A percentile compares a stretch with the other conserved stretches of the same genome.
phyloP scores from a whole-genome alignment of 768 basidiomycete genomes.

The Tulasnella sp. region DNA sequence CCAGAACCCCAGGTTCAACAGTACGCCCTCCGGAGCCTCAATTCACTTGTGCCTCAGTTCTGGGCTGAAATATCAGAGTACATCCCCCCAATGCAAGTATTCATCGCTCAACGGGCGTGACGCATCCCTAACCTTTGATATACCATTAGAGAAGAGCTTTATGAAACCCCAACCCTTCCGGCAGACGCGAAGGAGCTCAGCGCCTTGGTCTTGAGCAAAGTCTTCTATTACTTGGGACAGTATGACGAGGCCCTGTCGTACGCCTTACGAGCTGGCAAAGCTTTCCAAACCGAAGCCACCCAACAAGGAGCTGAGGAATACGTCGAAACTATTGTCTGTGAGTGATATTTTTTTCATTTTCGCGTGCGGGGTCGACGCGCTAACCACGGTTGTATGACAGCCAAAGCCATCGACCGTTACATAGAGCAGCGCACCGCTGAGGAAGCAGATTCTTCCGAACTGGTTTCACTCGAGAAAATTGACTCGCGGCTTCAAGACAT shows the following conservation, averaged over 20 bases:
- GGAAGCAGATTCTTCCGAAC: constrained; percentile 42
- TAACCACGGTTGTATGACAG: constrained; percentile 43
- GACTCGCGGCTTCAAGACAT: constrained; percentile 77
- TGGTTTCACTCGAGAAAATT: constrained; percentile 50
- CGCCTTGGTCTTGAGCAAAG: constrained; percentile 92
- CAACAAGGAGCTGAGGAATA: constrained; percentile 72
- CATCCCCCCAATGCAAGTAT: constrained; percentile 77
- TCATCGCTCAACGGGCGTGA: neutral
- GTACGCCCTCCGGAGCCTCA: constrained; percentile 83
- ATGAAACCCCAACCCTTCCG: constrained; percentile 76
- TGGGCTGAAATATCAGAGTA: constrained; percentile 99
- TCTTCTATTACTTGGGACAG: constrained; percentile 94
- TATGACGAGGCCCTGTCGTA: constrained; percentile 95
- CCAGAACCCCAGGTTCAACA: constrained; percentile 80
- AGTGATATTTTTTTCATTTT: constrained; percentile 40
- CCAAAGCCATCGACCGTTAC: constrained; percentile 94
- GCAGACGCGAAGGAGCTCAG: constrained; percentile 74
- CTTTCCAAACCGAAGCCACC: constrained; percentile 73
- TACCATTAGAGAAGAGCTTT: constrained; percentile 73
- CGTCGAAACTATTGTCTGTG: constrained; percentile 90
- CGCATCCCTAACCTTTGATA: constrained; percentile 30
- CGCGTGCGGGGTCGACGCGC: neutral
- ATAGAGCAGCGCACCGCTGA: constrained; percentile 65
- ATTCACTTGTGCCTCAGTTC: constrained; percentile 82
- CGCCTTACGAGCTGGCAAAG: constrained; percentile 82